These are phyloP conservation scores for Mortierella sp. DNA, from an alignment of 371 early-diverging fungal genomes.

Conservation along the genomic window DNA sequence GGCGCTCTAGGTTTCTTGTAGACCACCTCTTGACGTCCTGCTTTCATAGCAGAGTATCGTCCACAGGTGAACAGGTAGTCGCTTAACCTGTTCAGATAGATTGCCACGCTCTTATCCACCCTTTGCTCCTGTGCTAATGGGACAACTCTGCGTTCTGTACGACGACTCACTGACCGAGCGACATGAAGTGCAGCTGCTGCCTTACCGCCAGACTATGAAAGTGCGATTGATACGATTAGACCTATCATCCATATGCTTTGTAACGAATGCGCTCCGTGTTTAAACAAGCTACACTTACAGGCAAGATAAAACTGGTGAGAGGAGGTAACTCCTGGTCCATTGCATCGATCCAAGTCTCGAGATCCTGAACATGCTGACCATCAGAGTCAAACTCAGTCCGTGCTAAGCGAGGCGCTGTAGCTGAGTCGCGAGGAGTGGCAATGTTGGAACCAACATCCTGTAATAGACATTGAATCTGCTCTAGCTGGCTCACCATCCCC, in stretches of 20 bases:
- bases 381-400: slow-evolving; percentile 83
- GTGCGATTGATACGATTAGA: background rate
- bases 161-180: slow-evolving; percentile 81
- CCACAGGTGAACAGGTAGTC: slow-evolving; percentile 92
- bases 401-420: slow-evolving; percentile 55
- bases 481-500: slow-evolving; percentile 49
- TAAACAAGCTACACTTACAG: slow-evolving; percentile 55
- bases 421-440: slow-evolving; percentile 86
- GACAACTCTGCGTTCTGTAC: slow-evolving; percentile 86
- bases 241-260: background rate
- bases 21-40: slow-evolving; percentile 71
- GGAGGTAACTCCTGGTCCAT: slow-evolving; percentile 76
- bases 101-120: slow-evolving; percentile 69
- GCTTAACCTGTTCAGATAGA: slow-evolving; percentile 84
- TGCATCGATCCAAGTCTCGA: slow-evolving; percentile 91
- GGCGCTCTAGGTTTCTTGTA: slow-evolving; percentile 60
- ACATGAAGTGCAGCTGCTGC: slow-evolving; percentile 77
- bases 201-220: slow-evolving; percentile 77
- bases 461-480: slow-evolving; percentile 86
- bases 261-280: background rate
- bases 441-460: slow-evolving; percentile 92
- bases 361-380: slow-evolving; percentile 61
- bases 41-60: slow-evolving; percentile 76
- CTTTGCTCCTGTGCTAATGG: slow-evolving; percentile 70
- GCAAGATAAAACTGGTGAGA: slow-evolving; percentile 84